Base-by-base conservation (phyloP, 208 protist species). In the Spongospora subterranea region DNA sequence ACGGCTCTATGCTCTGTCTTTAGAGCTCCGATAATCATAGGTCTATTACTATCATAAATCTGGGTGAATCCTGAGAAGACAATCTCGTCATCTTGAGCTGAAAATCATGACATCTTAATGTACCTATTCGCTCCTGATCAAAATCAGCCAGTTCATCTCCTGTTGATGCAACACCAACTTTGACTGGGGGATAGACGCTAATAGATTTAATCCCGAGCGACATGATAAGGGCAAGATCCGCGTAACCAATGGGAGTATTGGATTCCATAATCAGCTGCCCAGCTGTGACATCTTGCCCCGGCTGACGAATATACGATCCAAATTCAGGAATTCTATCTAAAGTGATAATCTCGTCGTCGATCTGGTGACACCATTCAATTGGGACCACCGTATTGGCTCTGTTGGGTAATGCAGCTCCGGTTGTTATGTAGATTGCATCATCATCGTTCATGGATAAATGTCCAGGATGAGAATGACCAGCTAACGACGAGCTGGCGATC, bases 61-160 rank as follows among this genome's bases (percentile, higher is more conserved):
- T 45, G 17, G 6, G 17, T n/a, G 6, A 6, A 20, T 20, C 24
- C 50, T 60, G 50, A 60, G 24, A 60, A 29, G 24, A 24, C 24
- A 29, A 29, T 60, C 24, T 29, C 13, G 24, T 60, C 6, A 60
- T 29, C 24, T 24, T 6, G 13, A 6, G 6, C 6, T 60, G 6
- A 60, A 24, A 60, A 29, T 29, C 6, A 60, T 60, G 24, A 60
- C 24, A 60, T 29, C 24, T 6, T 29, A 60, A 60, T 6, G 24
- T 60, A 60, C 50, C 50, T 29, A 24, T 29, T 29, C 6, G 50
- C 24, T 6, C 13, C 24, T 60, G 50, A 24, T 60, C 24, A 24
- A 60, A 29, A 60, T 60, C 50, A 60, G n/a, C n/a, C 6, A 82
- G n/a, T 43, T 82, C 71, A 82, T 82, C 71, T 40, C 71, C 71